Evolutionary conservation across 371 early-diverging fungal species (phyloP), one percentile per base, ranked within the genome.

Genomic region (Mortierella sp.): DNA sequence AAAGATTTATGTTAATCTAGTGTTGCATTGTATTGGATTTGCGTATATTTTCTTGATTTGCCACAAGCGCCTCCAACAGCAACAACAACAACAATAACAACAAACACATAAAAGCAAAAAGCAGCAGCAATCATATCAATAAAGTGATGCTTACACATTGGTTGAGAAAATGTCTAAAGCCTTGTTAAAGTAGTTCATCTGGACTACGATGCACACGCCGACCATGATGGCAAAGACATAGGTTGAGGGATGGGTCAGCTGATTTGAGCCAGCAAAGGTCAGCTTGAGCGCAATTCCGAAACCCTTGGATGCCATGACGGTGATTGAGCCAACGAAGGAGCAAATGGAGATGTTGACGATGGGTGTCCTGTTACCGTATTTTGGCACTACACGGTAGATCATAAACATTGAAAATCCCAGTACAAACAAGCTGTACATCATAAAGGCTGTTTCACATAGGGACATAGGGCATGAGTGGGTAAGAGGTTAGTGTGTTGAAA

Each of bases 131-230:
- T 30, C 30, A 30, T 30, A 30, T 30, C 30, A 30, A 30, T 30
- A 30, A 30, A 30, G 30, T 30, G 37, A 5, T 12, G 77, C 88
- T 80, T 87, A 90, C 90, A 94, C 86, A 75, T 95, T 96, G 63
- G 97, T 96, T 11, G 94, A 93, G 75, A 96, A 97, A 67, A 90
- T 85, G 69, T 96, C 96, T 43, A 97, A 85, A 5, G 97, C 96
- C 88, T 97, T 97, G 89, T 97, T 97, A 70, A 97, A 96, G 83
- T 97, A 97, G 83, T 96, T 97, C 92, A 97, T 94, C 85, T 97
- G 97, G n/a, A 94, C 92, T 20, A 96, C 84, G 62, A 96, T 95
- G 78, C 94, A 96, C 1, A 90, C 85, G 5, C 77, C 88, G n/a
- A 96, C 95, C 24, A 92, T 88, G n/a, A 94, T 69, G 12, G 92